A percentile compares a stretch with the other conserved stretches of the same genome.
phyloP scores from a whole-genome alignment of 1,139 yeast genomes.

The Debaryomyces coudertii region DNA sequence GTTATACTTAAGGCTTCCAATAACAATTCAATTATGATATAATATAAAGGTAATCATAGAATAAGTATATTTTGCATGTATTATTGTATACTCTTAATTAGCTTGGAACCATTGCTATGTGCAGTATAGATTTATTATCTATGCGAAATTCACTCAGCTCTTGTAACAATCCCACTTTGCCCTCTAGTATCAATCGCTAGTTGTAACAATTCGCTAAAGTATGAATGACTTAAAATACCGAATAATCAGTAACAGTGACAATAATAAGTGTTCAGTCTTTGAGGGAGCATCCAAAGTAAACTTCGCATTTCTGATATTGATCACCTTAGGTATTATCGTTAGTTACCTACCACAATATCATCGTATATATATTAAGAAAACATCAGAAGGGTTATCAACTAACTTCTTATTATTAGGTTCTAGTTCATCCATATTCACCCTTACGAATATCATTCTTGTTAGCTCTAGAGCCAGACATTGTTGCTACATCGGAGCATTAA shows the following conservation, averaged over 20 bases:
- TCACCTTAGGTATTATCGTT: constrained; percentile 69
- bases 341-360: constrained; percentile 80
- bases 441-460: constrained; percentile 67
- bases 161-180: background rate
- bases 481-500: constrained; percentile 45
- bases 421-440: constrained; percentile 69
- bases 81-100: background rate
- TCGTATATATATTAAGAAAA: constrained; percentile 57
- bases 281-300: constrained; percentile 50
- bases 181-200: background rate
- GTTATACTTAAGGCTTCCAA: constrained; percentile 35
- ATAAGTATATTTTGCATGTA: too few relatives aligned
- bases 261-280: constrained; percentile 41
- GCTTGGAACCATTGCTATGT: background rate
- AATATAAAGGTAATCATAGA: background rate
- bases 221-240: background rate
- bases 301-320: constrained; percentile 51
- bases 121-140: constrained; percentile 1
- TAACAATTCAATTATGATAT: constrained; percentile 23
- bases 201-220: background rate
- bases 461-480: constrained; percentile 59
- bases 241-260: constrained; percentile 10
- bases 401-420: constrained; percentile 74
- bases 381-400: constrained; percentile 83
- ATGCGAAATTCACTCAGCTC: background rate